Percentiles rank a stretch among this genome's conserved stretches.
These are phyloP conservation scores for Seiridium unicorne DNA, from an alignment of 2,329 filamentous ascomycete species.

Conservation along the genomic window DNA sequence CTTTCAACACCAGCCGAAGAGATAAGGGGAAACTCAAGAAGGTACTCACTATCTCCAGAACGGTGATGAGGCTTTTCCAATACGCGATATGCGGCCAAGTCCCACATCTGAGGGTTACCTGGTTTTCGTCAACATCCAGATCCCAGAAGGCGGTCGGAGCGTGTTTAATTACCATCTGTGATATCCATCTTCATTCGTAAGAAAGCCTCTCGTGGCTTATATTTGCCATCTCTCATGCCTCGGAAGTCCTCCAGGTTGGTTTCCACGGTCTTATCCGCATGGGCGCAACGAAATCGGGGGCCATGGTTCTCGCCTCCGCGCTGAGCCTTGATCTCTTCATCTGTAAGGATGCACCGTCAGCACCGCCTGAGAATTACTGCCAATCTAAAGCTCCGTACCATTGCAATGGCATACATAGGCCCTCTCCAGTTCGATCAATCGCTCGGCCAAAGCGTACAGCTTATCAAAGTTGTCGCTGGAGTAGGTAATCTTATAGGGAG, in stretches of 20 bases:
- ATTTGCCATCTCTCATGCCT: constrained; percentile 89
- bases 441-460: constrained; percentile 85
- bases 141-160: constrained; percentile 79
- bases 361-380: too few relatives aligned
- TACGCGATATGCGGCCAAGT: constrained; percentile 86
- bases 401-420: constrained; percentile 88
- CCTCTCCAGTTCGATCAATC: constrained; percentile 69
- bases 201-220: constrained; percentile 79
- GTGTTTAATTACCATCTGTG: constrained; percentile 49
- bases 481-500: constrained; percentile 76
- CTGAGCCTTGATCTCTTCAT: constrained; percentile 82
- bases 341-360: constrained; percentile 27
- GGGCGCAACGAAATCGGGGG: constrained; percentile 74
- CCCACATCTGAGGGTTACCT: constrained; percentile 63
- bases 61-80: constrained; percentile 70
- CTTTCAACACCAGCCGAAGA: too few relatives aligned
- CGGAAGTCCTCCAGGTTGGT: constrained; percentile 81
- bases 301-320: constrained; percentile 72
- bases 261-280: constrained; percentile 72
- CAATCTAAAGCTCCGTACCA: constrained; percentile 31
- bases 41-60: constrained; percentile 54
- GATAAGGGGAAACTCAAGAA: background rate
- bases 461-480: constrained; percentile 87
- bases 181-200: constrained; percentile 93
- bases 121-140: constrained; percentile 35